These are phyloP conservation scores for Thecaphora thlaspeos DNA, from an alignment of 1,284 basidiomycete species.

Conservation along the genomic window DNA sequence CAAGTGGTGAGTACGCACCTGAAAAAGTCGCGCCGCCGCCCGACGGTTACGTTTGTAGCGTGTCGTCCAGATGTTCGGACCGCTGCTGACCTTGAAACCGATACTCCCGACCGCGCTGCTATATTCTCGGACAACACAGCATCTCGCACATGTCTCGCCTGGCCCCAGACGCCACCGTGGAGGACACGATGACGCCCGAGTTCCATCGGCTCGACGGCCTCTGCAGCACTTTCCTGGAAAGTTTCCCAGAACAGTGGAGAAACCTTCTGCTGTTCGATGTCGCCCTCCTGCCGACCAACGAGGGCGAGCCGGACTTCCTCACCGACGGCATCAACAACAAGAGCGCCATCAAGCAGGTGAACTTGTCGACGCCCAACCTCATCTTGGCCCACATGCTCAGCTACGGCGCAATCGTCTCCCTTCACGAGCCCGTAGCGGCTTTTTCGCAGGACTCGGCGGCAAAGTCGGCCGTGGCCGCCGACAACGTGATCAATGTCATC, in stretches of 20 bases:
- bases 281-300: constrained; percentile 7
- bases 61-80: too few species aligned
- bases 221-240: constrained; percentile 19
- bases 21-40: too few species aligned
- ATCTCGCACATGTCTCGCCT: constrained; percentile 35
- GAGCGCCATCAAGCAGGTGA: constrained; percentile 20
- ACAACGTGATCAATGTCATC: constrained; percentile 32
- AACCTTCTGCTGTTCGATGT: constrained; percentile 22
- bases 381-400: constrained; percentile 31
- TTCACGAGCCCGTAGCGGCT: constrained; percentile 39
- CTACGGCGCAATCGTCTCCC: constrained; percentile 26
- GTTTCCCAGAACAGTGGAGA: constrained; percentile 28
- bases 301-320: constrained; percentile 22
- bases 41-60: too few species aligned
- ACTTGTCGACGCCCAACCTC: constrained; percentile 29
- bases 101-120: too few species aligned
- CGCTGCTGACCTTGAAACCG: too few species aligned
- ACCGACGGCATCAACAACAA: constrained; percentile 33
- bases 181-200: constrained; percentile 26
- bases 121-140: background rate
- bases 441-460: constrained; percentile 21
- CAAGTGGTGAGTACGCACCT: constrained; percentile 14
- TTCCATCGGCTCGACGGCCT: constrained; percentile 28
- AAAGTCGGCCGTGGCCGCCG: constrained; percentile 25
- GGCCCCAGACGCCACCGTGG: constrained; percentile 15